These are phyloP conservation scores for Leptodermis oblonga DNA, from an alignment of 257 asterid genomes.

Conservation along the genomic window DNA sequence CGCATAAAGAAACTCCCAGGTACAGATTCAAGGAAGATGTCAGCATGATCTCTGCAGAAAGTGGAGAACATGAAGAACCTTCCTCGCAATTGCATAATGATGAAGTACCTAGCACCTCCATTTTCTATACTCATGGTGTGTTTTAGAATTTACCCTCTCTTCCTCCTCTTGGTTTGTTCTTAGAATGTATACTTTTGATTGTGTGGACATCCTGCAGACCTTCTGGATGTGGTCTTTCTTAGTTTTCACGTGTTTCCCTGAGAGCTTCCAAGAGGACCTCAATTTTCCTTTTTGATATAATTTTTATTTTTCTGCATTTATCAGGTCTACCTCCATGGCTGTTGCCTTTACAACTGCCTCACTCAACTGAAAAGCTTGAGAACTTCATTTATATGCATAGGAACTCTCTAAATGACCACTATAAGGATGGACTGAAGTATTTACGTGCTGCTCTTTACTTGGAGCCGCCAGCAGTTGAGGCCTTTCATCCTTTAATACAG, in stretches of 20 bases:
- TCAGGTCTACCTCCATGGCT: slow-evolving; percentile 78
- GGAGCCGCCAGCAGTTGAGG: slow-evolving; percentile 59
- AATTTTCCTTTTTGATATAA: not conserved
- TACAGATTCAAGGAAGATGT: slow-evolving; percentile 28
- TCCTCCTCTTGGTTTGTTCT: not conserved
- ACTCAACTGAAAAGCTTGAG: slow-evolving; percentile 52
- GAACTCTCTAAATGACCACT: slow-evolving; percentile 42
- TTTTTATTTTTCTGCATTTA: not conserved
- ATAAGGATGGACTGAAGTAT: slow-evolving; percentile 52
- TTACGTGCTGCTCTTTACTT: slow-evolving; percentile 58
- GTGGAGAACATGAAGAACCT: slow-evolving; percentile 32
- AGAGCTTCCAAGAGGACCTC: not conserved
- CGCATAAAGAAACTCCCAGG: slow-evolving; percentile 32
- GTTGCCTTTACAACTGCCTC: slow-evolving; percentile 66
- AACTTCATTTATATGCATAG: slow-evolving; percentile 41
- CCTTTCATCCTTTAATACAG: slow-evolving; percentile 88
- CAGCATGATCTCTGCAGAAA: slow-evolving; percentile 30
- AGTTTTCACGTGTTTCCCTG: not conserved
- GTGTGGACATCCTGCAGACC: not conserved
- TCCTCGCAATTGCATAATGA: slow-evolving; percentile 27
- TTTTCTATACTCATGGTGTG: slow-evolving; percentile 60
- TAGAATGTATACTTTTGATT: not conserved
- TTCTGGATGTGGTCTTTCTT: not conserved
- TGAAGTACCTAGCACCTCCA: slow-evolving; percentile 51
- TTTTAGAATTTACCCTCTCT: slow-evolving; percentile 1